Conservation (phyloP, 495 filamentous ascomycete species). For the Oleoguttula mirabilis region DNA sequence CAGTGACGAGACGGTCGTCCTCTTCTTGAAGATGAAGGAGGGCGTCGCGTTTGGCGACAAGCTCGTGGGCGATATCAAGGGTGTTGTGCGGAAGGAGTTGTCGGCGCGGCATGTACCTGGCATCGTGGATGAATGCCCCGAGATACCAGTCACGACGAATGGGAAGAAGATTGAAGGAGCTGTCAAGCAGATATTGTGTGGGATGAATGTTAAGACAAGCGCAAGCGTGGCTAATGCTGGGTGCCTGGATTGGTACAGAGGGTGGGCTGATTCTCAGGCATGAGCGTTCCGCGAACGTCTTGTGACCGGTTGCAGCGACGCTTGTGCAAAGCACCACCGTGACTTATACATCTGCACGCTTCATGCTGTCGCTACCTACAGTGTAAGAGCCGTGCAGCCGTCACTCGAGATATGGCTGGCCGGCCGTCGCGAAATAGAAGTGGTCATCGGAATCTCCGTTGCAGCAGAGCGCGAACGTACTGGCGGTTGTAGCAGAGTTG, state of each 20-base stretch:
- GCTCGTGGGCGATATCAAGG: constrained; percentile 48
- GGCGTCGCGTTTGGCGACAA: constrained; percentile 38
- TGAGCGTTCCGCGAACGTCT: not conserved
- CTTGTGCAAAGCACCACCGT: too few species aligned
- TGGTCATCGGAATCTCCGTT: too few species aligned
- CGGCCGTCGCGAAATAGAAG: too few species aligned
- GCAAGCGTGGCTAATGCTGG: constrained; percentile 76
- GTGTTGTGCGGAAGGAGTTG: constrained; percentile 55
- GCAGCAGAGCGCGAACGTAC: too few species aligned
- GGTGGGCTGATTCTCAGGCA: constrained; percentile 39
- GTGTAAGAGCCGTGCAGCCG: too few species aligned
- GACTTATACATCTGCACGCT: too few species aligned
- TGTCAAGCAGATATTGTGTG: constrained; percentile 88
- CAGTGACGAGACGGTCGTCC: constrained; percentile 68
- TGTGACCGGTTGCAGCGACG: too few species aligned
- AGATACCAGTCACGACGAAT: constrained; percentile 80
- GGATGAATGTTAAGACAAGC: constrained; percentile 69
- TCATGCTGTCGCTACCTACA: too few species aligned
- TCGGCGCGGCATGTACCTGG: constrained; percentile 78
- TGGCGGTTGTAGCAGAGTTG: too few species aligned
- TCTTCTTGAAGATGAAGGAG: constrained; percentile 67
- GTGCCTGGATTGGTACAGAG: constrained; percentile 72
- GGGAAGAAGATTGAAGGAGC: constrained; percentile 93
- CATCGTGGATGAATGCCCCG: constrained; percentile 62
- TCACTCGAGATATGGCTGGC: too few species aligned